Conservation (phyloP, 345 rosid genomes). For the Eutrema japonicum region DNA sequence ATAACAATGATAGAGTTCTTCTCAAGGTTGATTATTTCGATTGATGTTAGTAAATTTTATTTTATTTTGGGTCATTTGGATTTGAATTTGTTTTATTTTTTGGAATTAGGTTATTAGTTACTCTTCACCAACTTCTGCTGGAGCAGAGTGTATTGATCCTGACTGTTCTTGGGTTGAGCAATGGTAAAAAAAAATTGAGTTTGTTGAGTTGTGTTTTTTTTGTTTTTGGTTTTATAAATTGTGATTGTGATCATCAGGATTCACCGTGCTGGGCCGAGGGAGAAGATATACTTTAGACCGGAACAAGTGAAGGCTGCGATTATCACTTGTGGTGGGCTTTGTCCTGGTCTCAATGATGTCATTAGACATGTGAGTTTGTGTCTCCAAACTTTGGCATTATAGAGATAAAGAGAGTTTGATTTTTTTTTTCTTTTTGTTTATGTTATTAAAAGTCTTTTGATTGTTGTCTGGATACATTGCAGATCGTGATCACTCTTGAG, state of each 20-base stretch:
- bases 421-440: not conserved
- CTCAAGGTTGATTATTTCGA: conserved; percentile 62
- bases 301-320: conserved; percentile 92
- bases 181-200: conserved; percentile 51
- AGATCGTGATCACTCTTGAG: conserved; percentile 95
- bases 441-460: not conserved
- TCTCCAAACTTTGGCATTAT: not conserved
- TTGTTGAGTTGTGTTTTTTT: not conserved
- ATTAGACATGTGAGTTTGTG: conserved; percentile 69
- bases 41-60: not conserved
- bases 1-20: conserved; percentile 85
- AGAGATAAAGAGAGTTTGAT: not conserved
- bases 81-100: not conserved
- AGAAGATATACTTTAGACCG: conserved; percentile 82
- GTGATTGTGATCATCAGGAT: conserved; percentile 56
- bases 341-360: conserved; percentile 96
- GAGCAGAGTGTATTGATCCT: conserved; percentile 83
- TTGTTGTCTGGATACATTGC: conserved; percentile 41
- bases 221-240: not conserved
- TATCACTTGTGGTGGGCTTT: conserved; percentile 94
- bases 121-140: conserved; percentile 83
- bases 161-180: conserved; percentile 91
- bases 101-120: conserved; percentile 66
- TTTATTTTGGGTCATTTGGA: not conserved
- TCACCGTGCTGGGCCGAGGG: conserved; percentile 95